Conservation (phyloP, 768 basidiomycete genomes). For the Lentinus brumalis region DNA sequence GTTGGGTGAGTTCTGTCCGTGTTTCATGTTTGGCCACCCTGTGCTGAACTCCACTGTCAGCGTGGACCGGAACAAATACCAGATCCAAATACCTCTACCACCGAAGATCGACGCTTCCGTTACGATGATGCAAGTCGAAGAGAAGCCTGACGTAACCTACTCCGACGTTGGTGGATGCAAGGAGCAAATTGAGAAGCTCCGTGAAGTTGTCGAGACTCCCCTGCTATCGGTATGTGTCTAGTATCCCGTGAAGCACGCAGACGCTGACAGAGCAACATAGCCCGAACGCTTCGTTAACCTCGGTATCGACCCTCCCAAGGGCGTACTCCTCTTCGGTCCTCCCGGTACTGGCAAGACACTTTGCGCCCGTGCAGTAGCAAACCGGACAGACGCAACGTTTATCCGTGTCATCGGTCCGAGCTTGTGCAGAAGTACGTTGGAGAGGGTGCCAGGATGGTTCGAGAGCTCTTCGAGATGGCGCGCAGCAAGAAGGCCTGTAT, state of each 20-base stretch:
- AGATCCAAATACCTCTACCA: constrained; percentile 97
- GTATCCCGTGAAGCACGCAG: neutral
- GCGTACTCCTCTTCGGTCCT: constrained; percentile 93
- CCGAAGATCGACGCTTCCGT: constrained; percentile 99
- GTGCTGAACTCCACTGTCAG: constrained; percentile 39
- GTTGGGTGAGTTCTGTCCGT: constrained; percentile 73
- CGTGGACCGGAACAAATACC: constrained; percentile 95
- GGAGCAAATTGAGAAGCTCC: constrained; percentile 98
- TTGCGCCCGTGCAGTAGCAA: constrained; percentile 97
- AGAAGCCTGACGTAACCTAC: constrained; percentile 97
- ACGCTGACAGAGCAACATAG: constrained; percentile 42
- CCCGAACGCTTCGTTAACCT: constrained; percentile 99
- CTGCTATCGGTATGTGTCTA: constrained; percentile 73
- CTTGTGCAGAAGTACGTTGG: constrained; percentile 99
- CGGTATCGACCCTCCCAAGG: constrained; percentile 98
- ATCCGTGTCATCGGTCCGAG: constrained; percentile 98
- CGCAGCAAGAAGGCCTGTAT: constrained; percentile 98
- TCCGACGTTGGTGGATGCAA: constrained; percentile 98
- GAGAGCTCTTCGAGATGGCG: constrained; percentile 99
- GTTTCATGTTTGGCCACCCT: neutral
- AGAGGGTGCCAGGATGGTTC: constrained; percentile 98
- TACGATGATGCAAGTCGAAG: constrained; percentile 99
- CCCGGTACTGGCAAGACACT: constrained; percentile 99
- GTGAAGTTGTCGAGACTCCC: constrained; percentile 97
- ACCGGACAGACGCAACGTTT: constrained; percentile 97